A percentile compares a stretch with the other conserved stretches of the same genome.
These are phyloP conservation scores for Takashimella koratensis DNA, from an alignment of 1,284 basidiomycete species.

Conservation along the genomic window DNA sequence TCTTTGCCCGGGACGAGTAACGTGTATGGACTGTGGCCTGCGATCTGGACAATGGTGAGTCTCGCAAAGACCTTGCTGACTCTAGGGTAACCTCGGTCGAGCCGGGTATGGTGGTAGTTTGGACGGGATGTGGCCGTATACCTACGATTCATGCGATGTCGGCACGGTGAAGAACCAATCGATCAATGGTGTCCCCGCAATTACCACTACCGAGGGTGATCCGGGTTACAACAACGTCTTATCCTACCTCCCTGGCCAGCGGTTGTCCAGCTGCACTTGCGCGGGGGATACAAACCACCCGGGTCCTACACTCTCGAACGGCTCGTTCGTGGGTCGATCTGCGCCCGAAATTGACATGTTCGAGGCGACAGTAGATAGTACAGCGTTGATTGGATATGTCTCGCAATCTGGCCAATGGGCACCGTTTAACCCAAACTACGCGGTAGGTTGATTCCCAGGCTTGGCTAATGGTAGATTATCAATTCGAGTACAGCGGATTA, in stretches of 20 bases:
- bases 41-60: constrained; percentile 51
- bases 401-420: constrained; percentile 48
- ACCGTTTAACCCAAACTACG: constrained; percentile 44
- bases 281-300: constrained; percentile 65
- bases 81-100: constrained; percentile 50
- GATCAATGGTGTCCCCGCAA: constrained; percentile 34
- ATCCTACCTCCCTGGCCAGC: constrained; percentile 73
- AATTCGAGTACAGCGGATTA: constrained; percentile 48
- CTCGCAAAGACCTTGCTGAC: constrained; percentile 2
- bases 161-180: constrained; percentile 58
- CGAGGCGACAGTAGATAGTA: constrained; percentile 57
- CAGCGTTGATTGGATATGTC: constrained; percentile 29
- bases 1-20: constrained; percentile 71
- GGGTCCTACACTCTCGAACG: constrained; percentile 63
- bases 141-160: constrained; percentile 54
- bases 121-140: constrained; percentile 55
- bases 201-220: constrained; percentile 29
- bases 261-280: constrained; percentile 76
- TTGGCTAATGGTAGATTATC: constrained; percentile 18
- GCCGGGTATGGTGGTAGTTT: constrained; percentile 51
- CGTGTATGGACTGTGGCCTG: constrained; percentile 66
- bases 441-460: constrained; percentile 14
- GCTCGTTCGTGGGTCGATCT: constrained; percentile 71
- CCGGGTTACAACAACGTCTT: constrained; percentile 41
- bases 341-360: constrained; percentile 84